Conservation (phyloP, 2,329 filamentous ascomycete genomes). For the Ilyonectria robusta region DNA sequence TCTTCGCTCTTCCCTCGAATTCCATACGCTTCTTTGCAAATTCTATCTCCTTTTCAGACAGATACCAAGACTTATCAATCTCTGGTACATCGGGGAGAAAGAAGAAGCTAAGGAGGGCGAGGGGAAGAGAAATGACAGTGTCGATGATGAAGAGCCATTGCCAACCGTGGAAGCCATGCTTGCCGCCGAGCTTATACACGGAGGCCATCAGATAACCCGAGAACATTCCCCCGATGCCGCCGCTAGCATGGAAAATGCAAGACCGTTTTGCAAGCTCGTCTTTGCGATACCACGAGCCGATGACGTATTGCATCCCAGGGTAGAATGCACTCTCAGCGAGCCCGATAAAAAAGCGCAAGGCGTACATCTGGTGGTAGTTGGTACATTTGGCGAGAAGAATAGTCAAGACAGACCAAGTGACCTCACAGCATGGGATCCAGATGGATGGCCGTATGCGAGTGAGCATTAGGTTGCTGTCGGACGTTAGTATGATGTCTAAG, state of each 20-base stretch:
- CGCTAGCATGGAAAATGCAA: constrained; percentile 55
- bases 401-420: constrained; percentile 46
- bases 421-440: constrained; percentile 57
- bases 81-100: constrained; percentile 49
- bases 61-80: constrained; percentile 45
- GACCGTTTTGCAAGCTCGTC: constrained; percentile 59
- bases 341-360: constrained; percentile 60
- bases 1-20: constrained; percentile 59
- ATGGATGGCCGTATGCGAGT: constrained; percentile 55
- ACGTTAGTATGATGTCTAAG: not conserved
- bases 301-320: constrained; percentile 54
- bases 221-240: constrained; percentile 44
- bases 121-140: constrained; percentile 51
- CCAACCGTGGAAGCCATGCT: constrained; percentile 63
- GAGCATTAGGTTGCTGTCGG: constrained; percentile 50
- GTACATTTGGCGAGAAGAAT: constrained; percentile 47
- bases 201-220: constrained; percentile 50
- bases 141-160: constrained; percentile 54
- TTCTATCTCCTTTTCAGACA: constrained; percentile 42
- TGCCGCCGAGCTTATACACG: constrained; percentile 57
- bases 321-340: constrained; percentile 55
- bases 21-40: constrained; percentile 49
- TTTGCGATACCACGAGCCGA: constrained; percentile 61
- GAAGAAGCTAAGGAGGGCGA: constrained; percentile 50
- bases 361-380: constrained; percentile 53